Base-by-base conservation (phyloP, 768 basidiomycete genomes). In the Lactarius quietus region DNA sequence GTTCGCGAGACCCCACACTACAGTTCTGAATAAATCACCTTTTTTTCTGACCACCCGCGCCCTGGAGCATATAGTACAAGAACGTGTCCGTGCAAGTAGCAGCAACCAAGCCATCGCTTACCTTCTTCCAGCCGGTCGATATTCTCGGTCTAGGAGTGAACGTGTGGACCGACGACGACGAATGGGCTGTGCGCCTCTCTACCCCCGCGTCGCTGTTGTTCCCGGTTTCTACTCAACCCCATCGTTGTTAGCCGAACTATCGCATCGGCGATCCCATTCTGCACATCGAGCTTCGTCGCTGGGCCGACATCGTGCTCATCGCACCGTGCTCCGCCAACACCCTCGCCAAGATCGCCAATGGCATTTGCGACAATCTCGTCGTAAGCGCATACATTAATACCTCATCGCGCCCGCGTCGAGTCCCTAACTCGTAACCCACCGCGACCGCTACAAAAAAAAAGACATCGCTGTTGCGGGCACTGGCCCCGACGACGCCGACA, bases 261-360 rank as follows among this genome's bases (percentile, higher is more conserved):
- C 83, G 83, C 66, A 84, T 95, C 55, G 92, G 94, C 1, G 90
- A 98, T 70, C 93, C 94, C 0, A 96, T 98, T 62, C 81, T 98
- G 31, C 97, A 99, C 75, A 98, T 98, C 63, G 95, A 99, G 77
- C 86, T 97, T 3, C 78, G 94, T 38, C 79, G 88, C 62, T 98
- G 97, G 97, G 95, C 96, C 53, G 95, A 99, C 72, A 77, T 98
- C 58, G 95, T 98, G 58, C 87, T 99, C 56, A 83, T 99, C 57
- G 93, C 93, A 0, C 97, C 97, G 0, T 98, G 95, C 72, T 95
- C 93, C 1, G 95, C 96, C n/a, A 98, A 97, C 75, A 95, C 94
- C 1, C 83, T 99, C 23, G 86, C 94, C 10, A 98, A 98, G 77
- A 89, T 99, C 60, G 90, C 94, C 0, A 82, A 86, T 51, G 95